Conservation (phyloP, 139 green algal genomes). For the Parachlorella kessleri region DNA sequence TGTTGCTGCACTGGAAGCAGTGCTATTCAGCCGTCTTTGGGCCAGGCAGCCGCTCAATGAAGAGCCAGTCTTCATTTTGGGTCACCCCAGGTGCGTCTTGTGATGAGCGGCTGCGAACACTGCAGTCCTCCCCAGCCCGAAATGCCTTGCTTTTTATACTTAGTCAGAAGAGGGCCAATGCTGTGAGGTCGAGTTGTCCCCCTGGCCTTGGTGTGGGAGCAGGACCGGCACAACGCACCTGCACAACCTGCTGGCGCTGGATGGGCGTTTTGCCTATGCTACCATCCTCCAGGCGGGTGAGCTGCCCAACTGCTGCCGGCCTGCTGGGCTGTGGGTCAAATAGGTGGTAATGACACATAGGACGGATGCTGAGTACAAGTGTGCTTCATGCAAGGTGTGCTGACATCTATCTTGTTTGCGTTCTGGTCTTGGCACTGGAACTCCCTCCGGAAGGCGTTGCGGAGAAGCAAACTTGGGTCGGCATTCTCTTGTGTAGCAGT, state of each 20-base stretch:
- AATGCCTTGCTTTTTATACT: no score
- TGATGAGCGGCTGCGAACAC: not conserved
- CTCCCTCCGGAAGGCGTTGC: no score
- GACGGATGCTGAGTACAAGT: no score
- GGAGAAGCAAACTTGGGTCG: no score
- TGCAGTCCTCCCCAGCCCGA: conserved; percentile 47
- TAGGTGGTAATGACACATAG: no score
- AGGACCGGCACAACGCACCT: conserved; percentile 72
- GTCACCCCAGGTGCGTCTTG: conserved; percentile 12
- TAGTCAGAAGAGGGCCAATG: not conserved
- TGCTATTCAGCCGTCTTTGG: conserved; percentile 40
- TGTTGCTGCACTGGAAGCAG: conserved; percentile 44
- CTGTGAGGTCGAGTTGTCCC: not conserved
- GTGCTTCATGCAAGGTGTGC: no score
- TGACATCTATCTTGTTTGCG: no score
- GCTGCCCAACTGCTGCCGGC: no score
- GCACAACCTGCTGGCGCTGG: conserved; percentile 65
- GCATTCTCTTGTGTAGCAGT: no score
- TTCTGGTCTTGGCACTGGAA: no score
- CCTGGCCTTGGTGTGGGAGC: not conserved
- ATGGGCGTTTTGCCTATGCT: conserved; percentile 56
- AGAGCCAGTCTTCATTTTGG: conserved; percentile 66
- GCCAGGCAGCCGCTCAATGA: conserved; percentile 40
- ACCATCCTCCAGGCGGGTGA: conserved; percentile 60
- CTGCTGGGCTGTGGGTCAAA: no score